A percentile compares a stretch with the other conserved stretches of the same genome.
phyloP scores from a whole-genome alignment of 2,329 filamentous ascomycete genomes.

The Madurella mycetomatis region DNA sequence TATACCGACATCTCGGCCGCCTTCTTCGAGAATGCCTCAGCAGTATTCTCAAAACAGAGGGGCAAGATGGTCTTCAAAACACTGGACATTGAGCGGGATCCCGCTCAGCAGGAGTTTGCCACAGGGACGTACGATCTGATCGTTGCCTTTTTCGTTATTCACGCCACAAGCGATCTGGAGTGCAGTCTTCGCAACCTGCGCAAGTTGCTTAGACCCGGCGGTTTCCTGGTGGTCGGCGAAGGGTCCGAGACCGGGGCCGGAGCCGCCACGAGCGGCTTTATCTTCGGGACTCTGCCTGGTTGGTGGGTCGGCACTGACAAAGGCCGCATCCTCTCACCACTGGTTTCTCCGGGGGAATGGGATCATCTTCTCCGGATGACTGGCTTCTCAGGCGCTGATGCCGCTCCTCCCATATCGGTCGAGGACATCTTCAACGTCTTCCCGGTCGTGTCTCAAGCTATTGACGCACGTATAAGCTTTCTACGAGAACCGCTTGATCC shows the following conservation, averaged over 20 bases:
- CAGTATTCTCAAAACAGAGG: constrained; percentile 17
- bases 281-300: constrained; percentile 19
- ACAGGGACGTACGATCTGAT: constrained; percentile 31
- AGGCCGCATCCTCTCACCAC: neutral
- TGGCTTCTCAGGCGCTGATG: neutral
- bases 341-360: neutral
- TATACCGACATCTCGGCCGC: constrained; percentile 14
- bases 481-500: constrained; percentile 15
- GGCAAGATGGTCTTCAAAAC: constrained; percentile 24
- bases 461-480: constrained; percentile 14
- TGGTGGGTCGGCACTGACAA: constrained; percentile 30
- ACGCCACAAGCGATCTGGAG: constrained; percentile 29
- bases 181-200: constrained; percentile 29
- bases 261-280: constrained; percentile 10
- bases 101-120: constrained; percentile 30
- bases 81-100: constrained; percentile 30
- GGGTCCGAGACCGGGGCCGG: constrained; percentile 13
- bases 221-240: constrained; percentile 30
- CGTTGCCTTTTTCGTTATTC: constrained; percentile 34
- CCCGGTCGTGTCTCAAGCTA: constrained; percentile 20
- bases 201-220: constrained; percentile 34
- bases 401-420: constrained; percentile 19
- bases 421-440: constrained; percentile 7
- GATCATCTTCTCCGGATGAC: neutral
- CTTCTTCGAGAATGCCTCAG: constrained; percentile 28